These are phyloP conservation scores for Leccinum fibrillosum DNA, from an alignment of 768 basidiomycete species.

Conservation along the genomic window DNA sequence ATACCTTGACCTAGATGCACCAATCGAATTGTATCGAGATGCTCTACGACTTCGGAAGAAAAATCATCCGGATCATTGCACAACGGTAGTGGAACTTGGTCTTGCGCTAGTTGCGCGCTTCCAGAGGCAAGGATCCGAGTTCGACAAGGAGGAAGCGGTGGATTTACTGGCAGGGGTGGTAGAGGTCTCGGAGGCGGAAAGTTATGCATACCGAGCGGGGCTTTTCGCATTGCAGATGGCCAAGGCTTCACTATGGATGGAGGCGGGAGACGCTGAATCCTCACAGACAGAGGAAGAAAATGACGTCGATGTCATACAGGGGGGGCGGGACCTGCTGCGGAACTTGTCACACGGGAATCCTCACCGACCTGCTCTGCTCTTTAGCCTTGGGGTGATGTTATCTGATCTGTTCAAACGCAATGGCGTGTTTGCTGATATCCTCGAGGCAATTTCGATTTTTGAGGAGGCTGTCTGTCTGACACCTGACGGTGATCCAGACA, in stretches of 20 bases:
- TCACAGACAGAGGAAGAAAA: neutral
- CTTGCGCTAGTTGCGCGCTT: neutral
- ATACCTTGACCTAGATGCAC: neutral
- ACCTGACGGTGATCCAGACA: neutral
- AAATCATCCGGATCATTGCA: neutral
- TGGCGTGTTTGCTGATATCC: too few species aligned
- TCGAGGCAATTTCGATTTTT: too few species aligned
- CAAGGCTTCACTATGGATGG: neutral
- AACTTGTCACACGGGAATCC: neutral
- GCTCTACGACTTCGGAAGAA: neutral
- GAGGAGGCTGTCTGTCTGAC: too few species aligned
- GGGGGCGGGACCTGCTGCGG: neutral
- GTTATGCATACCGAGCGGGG: neutral
- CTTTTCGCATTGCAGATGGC: neutral
- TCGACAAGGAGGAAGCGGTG: neutral
- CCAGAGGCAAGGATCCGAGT: neutral
- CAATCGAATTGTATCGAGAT: neutral
- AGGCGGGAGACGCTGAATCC: neutral
- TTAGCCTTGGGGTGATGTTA: neutral
- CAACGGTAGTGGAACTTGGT: neutral
- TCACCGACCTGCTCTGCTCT: neutral
- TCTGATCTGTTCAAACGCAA: too few species aligned
- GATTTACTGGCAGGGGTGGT: neutral
- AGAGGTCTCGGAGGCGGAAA: neutral
- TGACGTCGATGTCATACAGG: neutral